These are phyloP conservation scores for Tylopilus sp. DNA, from an alignment of 1,284 basidiomycete genomes.

Conservation along the genomic window DNA sequence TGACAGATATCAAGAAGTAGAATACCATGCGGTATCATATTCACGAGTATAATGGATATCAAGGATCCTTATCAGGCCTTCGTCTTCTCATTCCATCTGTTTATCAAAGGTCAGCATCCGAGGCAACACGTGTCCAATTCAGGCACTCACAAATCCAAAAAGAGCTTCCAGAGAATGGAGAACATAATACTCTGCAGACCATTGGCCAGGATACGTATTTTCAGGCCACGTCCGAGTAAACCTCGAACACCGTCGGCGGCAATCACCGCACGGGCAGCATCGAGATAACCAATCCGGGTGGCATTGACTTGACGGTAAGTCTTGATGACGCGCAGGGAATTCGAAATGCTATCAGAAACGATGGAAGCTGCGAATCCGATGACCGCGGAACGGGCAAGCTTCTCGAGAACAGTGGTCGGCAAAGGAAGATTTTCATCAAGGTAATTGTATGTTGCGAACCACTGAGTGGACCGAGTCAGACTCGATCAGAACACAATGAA, in stretches of 20 bases:
- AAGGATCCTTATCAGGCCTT: slow-evolving; percentile 13
- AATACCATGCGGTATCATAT: too few relatives aligned
- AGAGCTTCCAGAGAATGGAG: slow-evolving; percentile 86
- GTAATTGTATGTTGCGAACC: slow-evolving; percentile 89
- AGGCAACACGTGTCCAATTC: neutral
- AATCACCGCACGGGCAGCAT: slow-evolving; percentile 76
- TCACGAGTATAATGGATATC: neutral
- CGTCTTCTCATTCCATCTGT: slow-evolving; percentile 55
- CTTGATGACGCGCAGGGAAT: slow-evolving; percentile 92
- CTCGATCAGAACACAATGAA: neutral
- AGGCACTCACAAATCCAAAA: slow-evolving; percentile 80
- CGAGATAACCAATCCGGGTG: slow-evolving; percentile 77
- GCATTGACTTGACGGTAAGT: slow-evolving; percentile 92
- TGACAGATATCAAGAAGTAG: neutral
- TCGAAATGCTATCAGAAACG: slow-evolving; percentile 85
- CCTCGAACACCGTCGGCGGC: slow-evolving; percentile 72
- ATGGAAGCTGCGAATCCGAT: slow-evolving; percentile 90
- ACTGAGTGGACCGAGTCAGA: slow-evolving; percentile 48
- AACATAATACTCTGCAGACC: slow-evolving; percentile 90
- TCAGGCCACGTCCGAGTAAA: slow-evolving; percentile 84
- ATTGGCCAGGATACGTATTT: slow-evolving; percentile 87
- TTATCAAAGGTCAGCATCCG: slow-evolving; percentile 10
- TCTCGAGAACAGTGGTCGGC: slow-evolving; percentile 64
- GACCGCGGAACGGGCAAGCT: slow-evolving; percentile 81
- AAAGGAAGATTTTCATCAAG: slow-evolving; percentile 73